Conservation (phyloP, 176 grass and related monocot genomes). For the Thinopyrum elongatum region DNA sequence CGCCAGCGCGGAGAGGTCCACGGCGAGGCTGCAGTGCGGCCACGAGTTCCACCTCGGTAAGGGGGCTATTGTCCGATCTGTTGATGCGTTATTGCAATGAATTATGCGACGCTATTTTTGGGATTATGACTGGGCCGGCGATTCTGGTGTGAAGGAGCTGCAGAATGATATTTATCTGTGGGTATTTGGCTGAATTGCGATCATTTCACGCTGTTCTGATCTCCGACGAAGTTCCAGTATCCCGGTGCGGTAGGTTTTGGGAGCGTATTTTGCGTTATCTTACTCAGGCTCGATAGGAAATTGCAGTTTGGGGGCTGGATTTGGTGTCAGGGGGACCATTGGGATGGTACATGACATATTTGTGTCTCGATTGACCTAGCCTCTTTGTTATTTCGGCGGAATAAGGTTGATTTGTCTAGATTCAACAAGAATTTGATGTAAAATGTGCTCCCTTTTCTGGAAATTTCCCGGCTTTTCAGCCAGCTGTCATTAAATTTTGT, state of each 20-base stretch:
- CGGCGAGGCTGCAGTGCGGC: conserved; percentile 86
- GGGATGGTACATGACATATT: background rate
- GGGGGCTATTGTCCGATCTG: background rate
- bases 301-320: background rate
- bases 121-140: background rate
- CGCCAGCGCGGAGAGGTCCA: conserved; percentile 60
- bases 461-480: background rate
- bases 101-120: background rate
- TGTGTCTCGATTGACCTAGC: background rate
- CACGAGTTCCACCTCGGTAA: conserved; percentile 94
- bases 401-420: background rate
- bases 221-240: background rate
- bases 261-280: background rate
- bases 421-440: background rate
- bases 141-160: background rate
- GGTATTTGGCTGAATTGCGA: background rate
- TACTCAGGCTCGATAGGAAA: background rate
- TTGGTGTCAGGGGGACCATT: background rate
- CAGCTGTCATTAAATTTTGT: background rate
- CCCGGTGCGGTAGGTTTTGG: background rate
- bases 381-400: background rate
- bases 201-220: background rate
- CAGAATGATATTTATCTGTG: background rate
- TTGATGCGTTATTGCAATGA: background rate
- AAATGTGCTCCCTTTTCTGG: background rate